Conservation (phyloP, 257 asterid genomes). For the Leonotis leonurus region DNA sequence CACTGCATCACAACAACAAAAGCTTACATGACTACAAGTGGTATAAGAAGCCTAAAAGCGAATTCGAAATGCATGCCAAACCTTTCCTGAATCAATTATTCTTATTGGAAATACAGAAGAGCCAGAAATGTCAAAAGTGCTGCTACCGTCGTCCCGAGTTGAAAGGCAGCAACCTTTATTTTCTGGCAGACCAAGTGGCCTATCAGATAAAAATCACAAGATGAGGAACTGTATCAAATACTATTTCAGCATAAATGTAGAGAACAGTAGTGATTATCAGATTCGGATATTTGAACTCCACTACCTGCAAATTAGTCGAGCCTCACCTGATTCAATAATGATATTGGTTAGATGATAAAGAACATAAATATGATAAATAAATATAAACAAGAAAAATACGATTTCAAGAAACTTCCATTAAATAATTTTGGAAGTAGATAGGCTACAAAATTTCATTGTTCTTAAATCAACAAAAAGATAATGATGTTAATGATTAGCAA, state of each 20-base stretch:
- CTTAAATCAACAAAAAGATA: neutral
- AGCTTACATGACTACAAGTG: neutral
- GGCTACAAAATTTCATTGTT: neutral
- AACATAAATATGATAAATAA: neutral
- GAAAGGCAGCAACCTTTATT: conserved; percentile 39
- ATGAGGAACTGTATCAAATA: neutral
- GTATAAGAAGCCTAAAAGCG: neutral
- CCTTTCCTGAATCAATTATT: conserved; percentile 58
- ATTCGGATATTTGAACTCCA: conserved; percentile 6
- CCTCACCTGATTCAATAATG: conserved; percentile 44
- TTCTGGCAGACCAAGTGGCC: conserved; percentile 52
- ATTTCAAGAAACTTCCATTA: neutral
- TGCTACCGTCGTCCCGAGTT: conserved; percentile 19
- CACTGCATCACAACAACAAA: conserved; percentile 38
- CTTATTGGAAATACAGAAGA: conserved; percentile 51
- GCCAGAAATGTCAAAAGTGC: conserved; percentile 27
- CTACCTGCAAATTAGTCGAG: conserved; percentile 67
- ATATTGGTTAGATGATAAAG: conserved; percentile 13
- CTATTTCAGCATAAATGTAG: neutral
- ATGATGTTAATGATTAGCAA: neutral
- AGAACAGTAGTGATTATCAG: neutral
- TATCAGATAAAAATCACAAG: conserved; percentile 10
- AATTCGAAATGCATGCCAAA: conserved; percentile 14
- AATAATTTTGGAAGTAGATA: neutral
- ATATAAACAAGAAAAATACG: neutral